Evolutionary conservation across 805 yeast genomes (phyloP).

Genomic region (Schizosaccharomyces cryophilus): DNA sequence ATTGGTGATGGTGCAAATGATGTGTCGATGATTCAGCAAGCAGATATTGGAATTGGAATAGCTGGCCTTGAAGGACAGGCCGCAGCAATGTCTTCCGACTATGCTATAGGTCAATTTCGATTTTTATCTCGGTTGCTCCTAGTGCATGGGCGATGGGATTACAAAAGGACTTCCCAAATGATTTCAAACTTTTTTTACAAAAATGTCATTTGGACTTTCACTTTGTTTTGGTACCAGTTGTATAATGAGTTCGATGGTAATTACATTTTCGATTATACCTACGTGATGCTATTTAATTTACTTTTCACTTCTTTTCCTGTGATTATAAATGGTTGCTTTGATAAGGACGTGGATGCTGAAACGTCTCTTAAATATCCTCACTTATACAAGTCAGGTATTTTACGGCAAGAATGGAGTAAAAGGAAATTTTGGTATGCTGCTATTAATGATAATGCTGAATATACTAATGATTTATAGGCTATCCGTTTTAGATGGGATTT

Average conservation of each 20-base stretch:
- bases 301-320: conserved; percentile 65
- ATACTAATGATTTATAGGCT: conserved; percentile 7
- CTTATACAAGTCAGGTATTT: conserved; percentile 40
- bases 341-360: conserved; percentile 48
- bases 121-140: conserved; percentile 37
- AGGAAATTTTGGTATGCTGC: conserved; percentile 22
- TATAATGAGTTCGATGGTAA: conserved; percentile 50
- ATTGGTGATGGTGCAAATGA: conserved; percentile 77
- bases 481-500: conserved; percentile 46
- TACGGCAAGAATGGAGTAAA: conserved; percentile 38
- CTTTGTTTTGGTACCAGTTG: conserved; percentile 56
- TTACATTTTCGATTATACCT: conserved; percentile 54
- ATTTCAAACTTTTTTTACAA: conserved; percentile 57
- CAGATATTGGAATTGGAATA: conserved; percentile 65
- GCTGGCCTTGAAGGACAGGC: conserved; percentile 76
- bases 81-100: conserved; percentile 70
- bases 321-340: conserved; percentile 43
- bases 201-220: conserved; percentile 46
- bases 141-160: conserved; percentile 72
- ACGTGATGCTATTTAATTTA: conserved; percentile 52
- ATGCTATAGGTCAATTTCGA: conserved; percentile 59
- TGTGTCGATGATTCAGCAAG: conserved; percentile 71
- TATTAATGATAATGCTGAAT: too few species aligned
- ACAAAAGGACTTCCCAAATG: conserved; percentile 50
- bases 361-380: conserved; percentile 47